phyloP scores from a whole-genome alignment of 2,329 filamentous ascomycete genomes.

The Rutstroemia sp. region DNA sequence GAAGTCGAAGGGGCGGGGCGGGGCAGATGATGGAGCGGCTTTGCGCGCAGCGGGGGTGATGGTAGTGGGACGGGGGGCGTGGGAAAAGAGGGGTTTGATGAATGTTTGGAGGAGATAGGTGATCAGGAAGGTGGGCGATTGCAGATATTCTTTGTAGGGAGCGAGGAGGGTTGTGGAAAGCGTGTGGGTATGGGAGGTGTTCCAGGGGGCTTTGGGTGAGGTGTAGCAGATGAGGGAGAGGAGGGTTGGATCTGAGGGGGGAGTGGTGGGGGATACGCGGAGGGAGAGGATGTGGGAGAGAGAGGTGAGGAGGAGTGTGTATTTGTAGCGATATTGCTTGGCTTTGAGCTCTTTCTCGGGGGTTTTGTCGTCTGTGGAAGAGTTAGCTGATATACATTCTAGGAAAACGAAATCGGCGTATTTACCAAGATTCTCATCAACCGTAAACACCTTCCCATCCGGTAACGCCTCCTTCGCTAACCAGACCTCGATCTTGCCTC shows the following conservation, averaged over 20 bases:
- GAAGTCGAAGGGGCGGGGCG: constrained; percentile 31
- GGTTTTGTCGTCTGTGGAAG: background rate
- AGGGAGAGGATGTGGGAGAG: background rate
- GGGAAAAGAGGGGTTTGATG: constrained; percentile 60
- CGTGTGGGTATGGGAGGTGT: constrained; percentile 28
- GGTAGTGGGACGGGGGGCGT: constrained; percentile 39
- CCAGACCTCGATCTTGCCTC: constrained; percentile 17
- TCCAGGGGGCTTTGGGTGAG: constrained; percentile 33
- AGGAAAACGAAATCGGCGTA: background rate
- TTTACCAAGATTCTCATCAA: constrained; percentile 22
- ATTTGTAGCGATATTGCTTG: constrained; percentile 14
- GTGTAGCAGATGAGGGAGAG: constrained; percentile 31
- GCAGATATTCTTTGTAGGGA: constrained; percentile 15
- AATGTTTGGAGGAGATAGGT: constrained; percentile 53
- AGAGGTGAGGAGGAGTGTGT: constrained; percentile 11
- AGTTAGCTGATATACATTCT: no score
- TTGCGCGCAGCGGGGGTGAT: constrained; percentile 53
- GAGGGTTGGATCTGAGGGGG: constrained; percentile 16
- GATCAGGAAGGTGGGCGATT: constrained; percentile 37
- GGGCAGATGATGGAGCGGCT: constrained; percentile 37
- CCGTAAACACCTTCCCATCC: constrained; percentile 13
- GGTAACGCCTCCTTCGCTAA: constrained; percentile 22
- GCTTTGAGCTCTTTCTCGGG: background rate
- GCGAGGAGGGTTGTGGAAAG: constrained; percentile 31
- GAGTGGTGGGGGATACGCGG: background rate